A percentile compares a stretch with the other conserved stretches of the same genome.
Conservation (phyloP, 148 eudicot genomes). For the Rhododendron williamsianum region DNA sequence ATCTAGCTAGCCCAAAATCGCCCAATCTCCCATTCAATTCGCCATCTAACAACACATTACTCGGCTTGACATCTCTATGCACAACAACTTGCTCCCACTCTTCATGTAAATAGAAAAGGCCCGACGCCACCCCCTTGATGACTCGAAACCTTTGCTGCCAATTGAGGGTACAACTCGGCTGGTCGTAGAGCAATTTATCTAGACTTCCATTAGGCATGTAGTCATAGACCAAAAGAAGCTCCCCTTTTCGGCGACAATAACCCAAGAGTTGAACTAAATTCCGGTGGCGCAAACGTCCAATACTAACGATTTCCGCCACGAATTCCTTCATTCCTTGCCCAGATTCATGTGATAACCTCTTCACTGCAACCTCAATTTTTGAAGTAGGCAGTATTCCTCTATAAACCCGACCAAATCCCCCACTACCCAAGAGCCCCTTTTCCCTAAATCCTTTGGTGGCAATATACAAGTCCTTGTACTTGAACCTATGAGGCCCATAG, state of each 20-base stretch:
- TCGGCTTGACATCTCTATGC: conserved; percentile 38
- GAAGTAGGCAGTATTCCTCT: conserved; percentile 13
- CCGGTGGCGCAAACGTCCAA: conserved; percentile 29
- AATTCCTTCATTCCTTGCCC: conserved; percentile 32
- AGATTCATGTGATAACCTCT: conserved; percentile 32
- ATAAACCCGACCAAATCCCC: conserved; percentile 33
- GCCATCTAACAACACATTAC: conserved; percentile 32
- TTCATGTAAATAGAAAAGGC: conserved; percentile 30
- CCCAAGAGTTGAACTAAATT: conserved; percentile 28
- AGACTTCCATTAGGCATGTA: conserved; percentile 34
- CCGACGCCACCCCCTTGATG: conserved; percentile 36
- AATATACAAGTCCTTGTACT: conserved; percentile 38
- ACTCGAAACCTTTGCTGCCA: conserved; percentile 32
- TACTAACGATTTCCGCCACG: conserved; percentile 30
- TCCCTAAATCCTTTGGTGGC: conserved; percentile 54
- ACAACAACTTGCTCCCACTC: conserved; percentile 35
- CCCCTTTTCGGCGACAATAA: conserved; percentile 26
- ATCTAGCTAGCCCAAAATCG: conserved; percentile 36
- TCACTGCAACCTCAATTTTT: conserved; percentile 25
- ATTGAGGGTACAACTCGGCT: conserved; percentile 14
- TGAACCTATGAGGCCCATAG: conserved; percentile 41
- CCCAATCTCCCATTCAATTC: conserved; percentile 33
- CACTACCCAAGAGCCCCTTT: conserved; percentile 26
- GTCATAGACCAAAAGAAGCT: conserved; percentile 23
- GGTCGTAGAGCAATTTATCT: conserved; percentile 24